Evolutionary conservation across 2,329 filamentous ascomycete species (phyloP), one percentile per base, ranked within the genome.

Genomic region (Nemania diffusa): DNA sequence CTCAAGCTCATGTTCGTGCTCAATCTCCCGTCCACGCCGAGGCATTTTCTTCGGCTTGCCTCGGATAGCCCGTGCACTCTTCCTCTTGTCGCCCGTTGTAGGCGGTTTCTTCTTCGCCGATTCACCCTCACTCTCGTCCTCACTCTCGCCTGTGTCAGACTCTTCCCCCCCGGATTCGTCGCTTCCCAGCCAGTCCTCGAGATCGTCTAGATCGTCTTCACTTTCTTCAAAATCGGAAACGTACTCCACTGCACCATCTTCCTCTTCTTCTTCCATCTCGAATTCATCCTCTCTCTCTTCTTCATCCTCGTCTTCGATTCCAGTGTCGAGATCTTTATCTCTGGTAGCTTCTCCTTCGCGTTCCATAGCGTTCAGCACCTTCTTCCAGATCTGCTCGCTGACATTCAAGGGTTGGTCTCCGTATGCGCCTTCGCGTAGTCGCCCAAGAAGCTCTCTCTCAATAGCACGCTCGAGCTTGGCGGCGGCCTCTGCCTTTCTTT

Each of bases 391-490:
- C 15, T 88, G 87, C 79, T 97, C 94, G 79, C 97, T 96, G 58
- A 97, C 94, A 78, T 99, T 99, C 72, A 99, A 85, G 48, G 96
- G 96, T 78, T 93, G 89, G 75, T 98, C 94, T 62, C 96, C 96
- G 80, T 99, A 98, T 2, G 94, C 94, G 52, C 96, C 96, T 77
- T 93, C 94, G 72, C 94, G 87, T 79, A 99, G 82, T 73, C 96
- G 86, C 81, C 98, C 93, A 73, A 99, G 91, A 72, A 99, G 85
- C 81, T 98, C 95, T 62, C 96, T 86, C 85, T 99, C 96, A 79
- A 99, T 98, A 7, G 94, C 94, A 72, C 93, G 86, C 85, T 99
- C 96, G 68, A 99, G 89, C 88, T 97, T 97, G 24, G 96, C 96
- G 7, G 92, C 92, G 22, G 90, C 89, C 80, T 92, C 89, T 11